Evolutionary conservation across 2,329 filamentous ascomycete species (phyloP).

Genomic region (Helotiales sp.): DNA sequence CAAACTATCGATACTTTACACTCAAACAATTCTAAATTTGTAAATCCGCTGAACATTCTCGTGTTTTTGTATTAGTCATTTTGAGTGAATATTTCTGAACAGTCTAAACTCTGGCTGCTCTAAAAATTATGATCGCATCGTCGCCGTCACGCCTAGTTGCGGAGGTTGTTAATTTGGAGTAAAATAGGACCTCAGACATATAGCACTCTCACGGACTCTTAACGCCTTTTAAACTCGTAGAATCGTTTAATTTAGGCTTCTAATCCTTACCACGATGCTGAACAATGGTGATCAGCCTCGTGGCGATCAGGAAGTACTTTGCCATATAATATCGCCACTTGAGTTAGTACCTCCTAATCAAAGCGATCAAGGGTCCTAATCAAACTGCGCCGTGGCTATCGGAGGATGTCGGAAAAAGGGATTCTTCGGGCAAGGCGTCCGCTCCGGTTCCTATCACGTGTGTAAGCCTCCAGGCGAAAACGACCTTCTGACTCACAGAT

Average conservation of each 20-base stretch:
- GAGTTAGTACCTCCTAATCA: conserved; percentile 1
- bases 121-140: conserved; percentile 21
- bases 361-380: not conserved
- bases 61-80: too few species aligned
- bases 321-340: conserved; percentile 3
- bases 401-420: too few species aligned
- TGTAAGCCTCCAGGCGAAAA: too few species aligned
- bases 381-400: conserved; percentile 2
- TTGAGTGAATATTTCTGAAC: conserved; percentile 26
- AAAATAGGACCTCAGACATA: conserved; percentile 20
- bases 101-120: conserved; percentile 21
- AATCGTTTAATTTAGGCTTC: conserved; percentile 2
- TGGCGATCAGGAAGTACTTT: conserved; percentile 8
- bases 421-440: too few species aligned
- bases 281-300: not conserved
- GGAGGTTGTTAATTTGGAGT: conserved; percentile 20
- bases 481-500: too few species aligned
- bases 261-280: not conserved
- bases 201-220: not conserved
- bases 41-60: too few species aligned
- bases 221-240: not conserved
- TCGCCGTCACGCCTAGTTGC: conserved; percentile 22
- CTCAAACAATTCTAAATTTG: too few species aligned
- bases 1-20: too few species aligned
- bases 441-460: too few species aligned